Percentiles rank a stretch among this genome's conserved stretches.
Conservation (phyloP, 2,329 filamentous ascomycete genomes). For the Aspergillus versicolor region DNA sequence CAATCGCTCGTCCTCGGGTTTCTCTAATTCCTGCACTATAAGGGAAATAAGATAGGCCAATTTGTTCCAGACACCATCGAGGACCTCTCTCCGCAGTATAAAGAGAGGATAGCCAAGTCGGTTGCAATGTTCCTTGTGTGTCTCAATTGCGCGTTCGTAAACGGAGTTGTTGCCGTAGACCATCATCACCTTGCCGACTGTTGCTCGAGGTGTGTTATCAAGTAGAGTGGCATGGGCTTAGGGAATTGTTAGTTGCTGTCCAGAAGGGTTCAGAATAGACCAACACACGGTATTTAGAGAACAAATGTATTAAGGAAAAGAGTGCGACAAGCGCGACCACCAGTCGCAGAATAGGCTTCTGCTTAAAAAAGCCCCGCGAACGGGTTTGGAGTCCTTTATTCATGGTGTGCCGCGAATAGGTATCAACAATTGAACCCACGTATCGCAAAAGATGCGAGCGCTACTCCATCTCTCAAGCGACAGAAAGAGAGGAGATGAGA, state of each 20-base stretch:
- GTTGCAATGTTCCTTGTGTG: slow-evolving; percentile 42
- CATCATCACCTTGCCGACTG: slow-evolving; percentile 18
- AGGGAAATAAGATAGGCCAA: slow-evolving; percentile 43
- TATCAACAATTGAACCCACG: too few relatives aligned
- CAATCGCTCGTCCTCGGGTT: slow-evolving; percentile 25
- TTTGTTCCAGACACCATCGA: slow-evolving; percentile 48
- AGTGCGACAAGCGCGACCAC: background rate
- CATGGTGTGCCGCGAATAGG: too few relatives aligned
- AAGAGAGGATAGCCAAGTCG: slow-evolving; percentile 45
- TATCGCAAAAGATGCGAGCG: too few relatives aligned
- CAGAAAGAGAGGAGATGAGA: too few relatives aligned
- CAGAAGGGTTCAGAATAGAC: too few relatives aligned
- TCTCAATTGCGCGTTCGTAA: slow-evolving; percentile 43
- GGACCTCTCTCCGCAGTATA: slow-evolving; percentile 41
- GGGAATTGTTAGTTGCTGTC: background rate
- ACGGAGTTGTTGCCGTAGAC: slow-evolving; percentile 27
- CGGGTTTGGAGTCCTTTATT: too few relatives aligned
- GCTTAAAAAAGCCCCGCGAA: too few relatives aligned
- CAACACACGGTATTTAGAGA: background rate
- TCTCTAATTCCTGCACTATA: slow-evolving; percentile 29
- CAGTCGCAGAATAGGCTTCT: background rate
- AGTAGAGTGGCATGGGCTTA: background rate
- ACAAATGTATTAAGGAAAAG: slow-evolving; percentile 1
- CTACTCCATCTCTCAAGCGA: too few relatives aligned
- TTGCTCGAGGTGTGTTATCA: background rate